Conservation (phyloP, 495 filamentous ascomycete species). For the Penicillium macrosclerotiorum region DNA sequence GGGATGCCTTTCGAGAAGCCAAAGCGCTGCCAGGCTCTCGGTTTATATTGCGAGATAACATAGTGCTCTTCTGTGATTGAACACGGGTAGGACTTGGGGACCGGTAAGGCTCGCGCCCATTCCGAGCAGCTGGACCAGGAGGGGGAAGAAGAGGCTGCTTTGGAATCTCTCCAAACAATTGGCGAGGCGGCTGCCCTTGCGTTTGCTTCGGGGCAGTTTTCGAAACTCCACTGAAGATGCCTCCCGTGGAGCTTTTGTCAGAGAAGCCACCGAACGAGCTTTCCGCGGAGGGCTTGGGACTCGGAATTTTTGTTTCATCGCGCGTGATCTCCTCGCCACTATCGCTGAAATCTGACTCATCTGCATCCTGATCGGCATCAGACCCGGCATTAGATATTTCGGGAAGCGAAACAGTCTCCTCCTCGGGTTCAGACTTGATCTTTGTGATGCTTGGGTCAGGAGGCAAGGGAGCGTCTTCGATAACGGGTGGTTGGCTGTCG, state of each 20-base stretch:
- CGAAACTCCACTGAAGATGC: constrained; percentile 41
- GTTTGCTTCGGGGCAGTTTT: constrained; percentile 18
- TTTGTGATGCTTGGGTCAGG: constrained; percentile 9
- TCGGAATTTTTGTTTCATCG: constrained; percentile 47
- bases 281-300: constrained; percentile 59
- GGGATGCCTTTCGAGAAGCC: constrained; percentile 38
- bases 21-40: constrained; percentile 45
- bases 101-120: constrained; percentile 56
- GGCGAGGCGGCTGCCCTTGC: constrained; percentile 22
- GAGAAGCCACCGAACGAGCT: constrained; percentile 60
- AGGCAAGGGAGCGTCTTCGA: constrained; percentile 57
- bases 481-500: constrained; percentile 20
- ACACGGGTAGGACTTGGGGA: constrained; percentile 77
- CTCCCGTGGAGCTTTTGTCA: constrained; percentile 36
- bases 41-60: constrained; percentile 36
- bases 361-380: constrained; percentile 27
- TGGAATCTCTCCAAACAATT: constrained; percentile 66
- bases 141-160: constrained; percentile 56
- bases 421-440: constrained; percentile 24
- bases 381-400: constrained; percentile 30
- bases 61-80: constrained; percentile 40
- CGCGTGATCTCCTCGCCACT: constrained; percentile 53
- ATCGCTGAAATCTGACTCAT: constrained; percentile 39
- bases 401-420: constrained; percentile 25
- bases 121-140: constrained; percentile 40